These are phyloP conservation scores for Chrysoporthe deuterocubensis DNA, from an alignment of 2,329 filamentous ascomycete species.

Conservation along the genomic window DNA sequence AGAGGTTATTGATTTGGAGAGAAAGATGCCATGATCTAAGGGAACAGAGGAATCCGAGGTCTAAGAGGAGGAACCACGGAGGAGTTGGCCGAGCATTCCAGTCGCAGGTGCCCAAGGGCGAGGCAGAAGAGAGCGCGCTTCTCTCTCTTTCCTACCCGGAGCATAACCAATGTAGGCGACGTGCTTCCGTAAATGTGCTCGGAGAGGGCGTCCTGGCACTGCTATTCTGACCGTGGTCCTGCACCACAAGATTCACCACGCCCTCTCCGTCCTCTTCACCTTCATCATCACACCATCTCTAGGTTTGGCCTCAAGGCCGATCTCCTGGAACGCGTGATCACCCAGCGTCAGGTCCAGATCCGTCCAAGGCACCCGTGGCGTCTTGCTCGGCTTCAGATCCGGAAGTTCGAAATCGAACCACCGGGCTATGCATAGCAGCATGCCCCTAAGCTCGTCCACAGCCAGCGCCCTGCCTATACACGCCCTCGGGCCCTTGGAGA, in stretches of 20 bases:
- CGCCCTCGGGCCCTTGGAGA: neutral
- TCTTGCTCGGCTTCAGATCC: neutral
- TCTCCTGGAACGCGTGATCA: slow-evolving; percentile 18
- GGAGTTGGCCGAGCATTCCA: too few species aligned
- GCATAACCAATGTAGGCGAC: too few species aligned
- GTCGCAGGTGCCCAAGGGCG: too few species aligned
- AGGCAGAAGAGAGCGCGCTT: too few species aligned
- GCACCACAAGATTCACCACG: neutral
- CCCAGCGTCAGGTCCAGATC: slow-evolving; percentile 1
- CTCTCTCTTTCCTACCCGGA: too few species aligned
- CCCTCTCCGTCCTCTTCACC: slow-evolving; percentile 9
- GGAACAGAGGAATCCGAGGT: too few species aligned
- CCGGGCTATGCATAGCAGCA: neutral
- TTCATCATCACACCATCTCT: slow-evolving; percentile 12
- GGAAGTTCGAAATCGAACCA: slow-evolving; percentile 4
- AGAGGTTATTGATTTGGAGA: too few species aligned
- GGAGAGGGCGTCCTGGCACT: neutral
- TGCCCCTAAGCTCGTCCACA: neutral
- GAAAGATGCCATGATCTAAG: too few species aligned
- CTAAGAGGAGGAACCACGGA: too few species aligned
- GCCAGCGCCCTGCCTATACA: slow-evolving; percentile 1
- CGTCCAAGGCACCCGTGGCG: neutral
- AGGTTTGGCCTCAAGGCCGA: neutral
- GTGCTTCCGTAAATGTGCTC: neutral
- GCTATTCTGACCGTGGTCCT: too few species aligned